These are phyloP conservation scores for Phytophthora constricta DNA, from an alignment of 352 stramenopile species.

Conservation along the genomic window DNA sequence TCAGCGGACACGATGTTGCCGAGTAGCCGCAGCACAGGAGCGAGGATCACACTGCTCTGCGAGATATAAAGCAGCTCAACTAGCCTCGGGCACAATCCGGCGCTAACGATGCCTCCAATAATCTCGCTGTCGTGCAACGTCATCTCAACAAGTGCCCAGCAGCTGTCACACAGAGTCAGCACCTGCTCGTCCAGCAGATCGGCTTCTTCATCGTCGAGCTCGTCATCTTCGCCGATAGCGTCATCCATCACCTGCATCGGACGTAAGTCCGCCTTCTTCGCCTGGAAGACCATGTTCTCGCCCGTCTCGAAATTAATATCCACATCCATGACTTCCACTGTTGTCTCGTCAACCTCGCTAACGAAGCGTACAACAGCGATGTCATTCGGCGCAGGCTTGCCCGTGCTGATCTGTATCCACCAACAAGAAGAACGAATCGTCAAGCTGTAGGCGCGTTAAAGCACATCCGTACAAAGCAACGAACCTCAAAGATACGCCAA, in stretches of 20 bases:
- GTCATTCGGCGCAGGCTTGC: conserved; percentile 83
- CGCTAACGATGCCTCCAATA: conserved; percentile 62
- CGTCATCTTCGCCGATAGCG: conserved; percentile 78
- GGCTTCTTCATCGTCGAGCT: conserved; percentile 71
- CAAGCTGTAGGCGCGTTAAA: not conserved
- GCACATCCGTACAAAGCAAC: not conserved
- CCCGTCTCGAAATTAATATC: conserved; percentile 90
- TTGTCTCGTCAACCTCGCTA: conserved; percentile 73
- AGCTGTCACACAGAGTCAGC: conserved; percentile 87
- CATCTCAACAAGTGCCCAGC: conserved; percentile 86
- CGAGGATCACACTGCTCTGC: conserved; percentile 83
- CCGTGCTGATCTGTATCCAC: conserved; percentile 61
- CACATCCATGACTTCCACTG: conserved; percentile 86
- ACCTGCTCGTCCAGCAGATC: conserved; percentile 84
- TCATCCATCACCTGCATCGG: conserved; percentile 87
- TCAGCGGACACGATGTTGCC: conserved; percentile 87
- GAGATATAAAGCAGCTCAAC: conserved; percentile 88
- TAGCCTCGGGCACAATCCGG: conserved; percentile 71
- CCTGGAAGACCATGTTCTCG: conserved; percentile 83
- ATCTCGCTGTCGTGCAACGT: conserved; percentile 76
- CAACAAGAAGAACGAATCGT: conserved; percentile 8
- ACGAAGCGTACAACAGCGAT: conserved; percentile 86
- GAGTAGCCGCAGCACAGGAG: conserved; percentile 75
- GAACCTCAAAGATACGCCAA: conserved; percentile 87
- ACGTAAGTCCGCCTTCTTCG: conserved; percentile 61